These are phyloP conservation scores for Pichia occidentalis DNA, from an alignment of 805 yeast species.

Conservation along the genomic window DNA sequence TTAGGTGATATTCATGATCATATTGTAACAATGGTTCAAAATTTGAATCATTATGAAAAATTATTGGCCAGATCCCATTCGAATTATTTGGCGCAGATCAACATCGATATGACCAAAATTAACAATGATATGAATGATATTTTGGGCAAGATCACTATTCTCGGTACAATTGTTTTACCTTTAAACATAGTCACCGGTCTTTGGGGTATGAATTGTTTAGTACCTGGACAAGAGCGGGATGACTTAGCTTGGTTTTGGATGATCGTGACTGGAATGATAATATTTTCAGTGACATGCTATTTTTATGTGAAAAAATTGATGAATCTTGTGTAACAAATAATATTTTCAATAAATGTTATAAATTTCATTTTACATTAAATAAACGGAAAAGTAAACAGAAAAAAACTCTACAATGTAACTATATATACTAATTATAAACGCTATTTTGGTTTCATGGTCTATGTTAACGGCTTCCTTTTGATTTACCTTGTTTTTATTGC, in stretches of 20 bases:
- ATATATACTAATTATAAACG: too few species aligned
- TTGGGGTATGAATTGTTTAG: slow-evolving; percentile 98
- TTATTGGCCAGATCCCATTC: slow-evolving; percentile 91
- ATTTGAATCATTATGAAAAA: slow-evolving; percentile 91
- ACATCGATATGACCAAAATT: slow-evolving; percentile 95
- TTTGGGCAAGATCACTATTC: slow-evolving; percentile 81
- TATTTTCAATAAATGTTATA: too few species aligned
- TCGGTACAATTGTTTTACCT: slow-evolving; percentile 94
- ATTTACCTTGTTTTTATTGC: not conserved
- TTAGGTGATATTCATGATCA: slow-evolving; percentile 97
- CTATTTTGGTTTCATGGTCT: too few species aligned
- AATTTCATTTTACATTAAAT: too few species aligned
- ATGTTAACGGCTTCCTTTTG: too few species aligned
- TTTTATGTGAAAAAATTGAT: slow-evolving; percentile 40
- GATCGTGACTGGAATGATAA: slow-evolving; percentile 40
- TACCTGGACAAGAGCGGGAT: slow-evolving; percentile 81
- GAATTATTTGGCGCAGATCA: slow-evolving; percentile 92
- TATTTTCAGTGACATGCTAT: slow-evolving; percentile 42
- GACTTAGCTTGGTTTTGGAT: slow-evolving; percentile 61
- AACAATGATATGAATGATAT: slow-evolving; percentile 97
- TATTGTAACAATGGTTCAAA: slow-evolving; percentile 93
- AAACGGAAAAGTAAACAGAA: not conserved
- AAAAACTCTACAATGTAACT: too few species aligned
- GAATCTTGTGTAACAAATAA: slow-evolving; percentile 21
- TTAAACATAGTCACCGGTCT: slow-evolving; percentile 92